phyloP scores from a whole-genome alignment of 2,329 filamentous ascomycete species.

The Aspergillus puulaauensis region DNA sequence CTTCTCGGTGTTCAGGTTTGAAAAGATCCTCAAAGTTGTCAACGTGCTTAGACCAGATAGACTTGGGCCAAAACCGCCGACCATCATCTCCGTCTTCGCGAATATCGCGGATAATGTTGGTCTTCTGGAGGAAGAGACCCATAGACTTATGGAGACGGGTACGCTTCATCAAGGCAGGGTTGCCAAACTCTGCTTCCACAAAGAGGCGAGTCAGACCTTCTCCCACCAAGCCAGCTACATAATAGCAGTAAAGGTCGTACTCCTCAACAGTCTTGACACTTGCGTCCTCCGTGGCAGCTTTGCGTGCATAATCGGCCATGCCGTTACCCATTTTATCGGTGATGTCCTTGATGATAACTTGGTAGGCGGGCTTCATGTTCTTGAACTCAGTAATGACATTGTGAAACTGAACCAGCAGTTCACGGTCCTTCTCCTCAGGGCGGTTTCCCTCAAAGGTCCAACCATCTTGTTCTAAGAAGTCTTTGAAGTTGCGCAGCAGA shows the following conservation, averaged over 20 bases:
- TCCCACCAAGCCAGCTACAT: conserved; percentile 96
- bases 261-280: conserved; percentile 81
- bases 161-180: conserved; percentile 76
- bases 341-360: conserved; percentile 86
- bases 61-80: conserved; percentile 89
- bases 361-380: conserved; percentile 81
- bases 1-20: conserved; percentile 71
- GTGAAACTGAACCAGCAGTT: conserved; percentile 90
- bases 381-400: conserved; percentile 82
- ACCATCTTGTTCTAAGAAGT: conserved; percentile 75
- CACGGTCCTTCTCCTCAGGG: conserved; percentile 88
- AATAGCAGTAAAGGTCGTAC: conserved; percentile 97
- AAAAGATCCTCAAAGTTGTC: conserved; percentile 87
- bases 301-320: conserved; percentile 93
- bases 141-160: conserved; percentile 87
- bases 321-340: conserved; percentile 94
- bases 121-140: conserved; percentile 97
- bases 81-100: conserved; percentile 85
- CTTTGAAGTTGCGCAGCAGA: conserved; percentile 77
- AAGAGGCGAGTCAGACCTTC: conserved; percentile 90
- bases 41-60: conserved; percentile 96
- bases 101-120: conserved; percentile 96
- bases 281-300: conserved; percentile 75
- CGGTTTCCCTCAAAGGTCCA: conserved; percentile 89
- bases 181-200: conserved; percentile 81